Evolutionary conservation across 805 yeast species (phyloP), one percentile per base, ranked within the genome.

Genomic region (Wickerhamiella allomyrinae): DNA sequence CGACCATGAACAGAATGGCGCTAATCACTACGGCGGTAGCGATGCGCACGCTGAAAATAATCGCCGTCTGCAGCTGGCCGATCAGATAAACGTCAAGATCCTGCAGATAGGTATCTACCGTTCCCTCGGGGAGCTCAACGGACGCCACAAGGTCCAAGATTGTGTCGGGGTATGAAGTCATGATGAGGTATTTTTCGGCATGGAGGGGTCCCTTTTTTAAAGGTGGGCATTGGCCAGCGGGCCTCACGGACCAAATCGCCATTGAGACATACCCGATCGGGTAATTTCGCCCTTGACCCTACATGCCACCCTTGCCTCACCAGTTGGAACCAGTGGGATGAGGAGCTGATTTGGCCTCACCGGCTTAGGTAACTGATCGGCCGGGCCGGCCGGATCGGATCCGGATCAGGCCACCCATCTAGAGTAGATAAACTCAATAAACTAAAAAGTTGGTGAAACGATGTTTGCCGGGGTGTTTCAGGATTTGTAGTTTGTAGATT

Each of bases 11-110:
- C 11, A 71, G 57, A 5, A 66, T 56, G 10, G 70, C 57, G 41
- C 73, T 54, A 5, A 76, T 67, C 2, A 71, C 45, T 6, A 62
- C 59, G 2, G 74, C 68, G 33, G 77, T 67, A 11, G 84, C 84
- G 29, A 77, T 60, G 46, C 79, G 66, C 2, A 70, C 67, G 10
- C 83, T 81, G 17, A 42, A 34, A 17, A 47, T 47, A 19, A 50
- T 42, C 2, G 40, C 46, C 4, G 35, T n/a, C 20, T 35, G 35
- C 20, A 35, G 15, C 29, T 23, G 31, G 4, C 13, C 13, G 5
- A 11, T 36, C 15, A 22, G 17, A 20, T 14, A 36, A 9, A 2
- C 6, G 21, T 36, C 39, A 3, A 22, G n/a, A 2, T 5, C 6
- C 5, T 8, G 29, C 21, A 31, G 21, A 31, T 20, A 9, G 3